Conservation (phyloP, 208 protist genomes). For the Crithidia expoeki region DNA sequence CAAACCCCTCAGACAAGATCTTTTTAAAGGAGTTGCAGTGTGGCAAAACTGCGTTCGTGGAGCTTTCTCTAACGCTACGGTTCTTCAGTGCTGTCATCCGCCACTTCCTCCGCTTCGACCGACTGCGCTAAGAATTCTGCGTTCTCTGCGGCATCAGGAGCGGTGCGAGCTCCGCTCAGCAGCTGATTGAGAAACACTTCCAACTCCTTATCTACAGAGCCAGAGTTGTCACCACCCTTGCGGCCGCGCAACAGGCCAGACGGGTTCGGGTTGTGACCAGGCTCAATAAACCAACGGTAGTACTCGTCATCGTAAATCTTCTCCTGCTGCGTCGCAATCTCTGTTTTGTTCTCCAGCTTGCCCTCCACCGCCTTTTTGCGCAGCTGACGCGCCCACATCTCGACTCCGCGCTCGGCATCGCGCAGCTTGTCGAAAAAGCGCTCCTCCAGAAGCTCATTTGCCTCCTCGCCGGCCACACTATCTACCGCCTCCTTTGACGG, state of each 20-base stretch:
- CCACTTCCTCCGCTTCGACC: neutral
- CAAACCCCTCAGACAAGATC: too few relatives aligned
- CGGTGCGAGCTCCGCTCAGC: conserved; percentile 25
- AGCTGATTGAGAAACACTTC: conserved; percentile 63
- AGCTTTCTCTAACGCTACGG: neutral
- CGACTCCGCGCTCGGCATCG: conserved; percentile 61
- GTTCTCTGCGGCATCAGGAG: conserved; percentile 17
- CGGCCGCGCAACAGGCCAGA: conserved; percentile 69
- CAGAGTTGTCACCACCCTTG: conserved; percentile 23
- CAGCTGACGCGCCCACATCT: conserved; percentile 80
- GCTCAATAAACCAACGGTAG: conserved; percentile 93
- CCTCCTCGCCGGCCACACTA: conserved; percentile 48
- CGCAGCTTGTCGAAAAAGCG: conserved; percentile 70
- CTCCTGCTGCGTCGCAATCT: conserved; percentile 88
- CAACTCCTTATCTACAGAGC: conserved; percentile 57
- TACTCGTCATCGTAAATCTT: conserved; percentile 95
- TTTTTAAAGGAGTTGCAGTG: too few relatives aligned
- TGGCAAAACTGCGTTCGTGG: too few relatives aligned
- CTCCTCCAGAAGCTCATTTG: conserved; percentile 71
- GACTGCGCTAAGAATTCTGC: conserved; percentile 7
- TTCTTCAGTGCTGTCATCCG: conserved; percentile 13
- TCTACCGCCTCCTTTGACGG: conserved; percentile 72
- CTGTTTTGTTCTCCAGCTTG: conserved; percentile 67
- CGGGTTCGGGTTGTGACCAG: conserved; percentile 88
- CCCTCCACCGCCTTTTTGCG: conserved; percentile 68